Evolutionary conservation across 163 green algal genomes (phyloP).

Genomic region (Chlamydomonas reinhardtii): DNA sequence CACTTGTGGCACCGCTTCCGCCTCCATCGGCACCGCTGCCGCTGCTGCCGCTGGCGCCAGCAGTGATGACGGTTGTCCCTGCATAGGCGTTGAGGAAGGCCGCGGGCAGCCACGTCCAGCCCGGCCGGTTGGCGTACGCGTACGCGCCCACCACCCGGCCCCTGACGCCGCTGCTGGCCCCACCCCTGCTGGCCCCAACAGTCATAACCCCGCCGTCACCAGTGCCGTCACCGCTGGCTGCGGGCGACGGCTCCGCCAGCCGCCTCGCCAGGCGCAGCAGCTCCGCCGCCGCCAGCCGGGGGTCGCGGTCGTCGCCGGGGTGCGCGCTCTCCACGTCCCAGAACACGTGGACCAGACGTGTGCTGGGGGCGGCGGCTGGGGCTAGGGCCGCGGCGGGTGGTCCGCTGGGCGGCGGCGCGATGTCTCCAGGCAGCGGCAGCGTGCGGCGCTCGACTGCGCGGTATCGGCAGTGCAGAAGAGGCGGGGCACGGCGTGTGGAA

Average conservation of each 20-base stretch:
- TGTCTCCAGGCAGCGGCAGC: not conserved
- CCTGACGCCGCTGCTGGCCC: too few relatives aligned
- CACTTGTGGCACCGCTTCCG: too few relatives aligned
- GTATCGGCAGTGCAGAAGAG: not conserved
- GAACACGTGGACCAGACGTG: conserved; percentile 9
- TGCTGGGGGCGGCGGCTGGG: not conserved
- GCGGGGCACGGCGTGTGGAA: too few relatives aligned
- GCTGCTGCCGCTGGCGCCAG: not conserved
- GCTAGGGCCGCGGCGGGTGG: not conserved
- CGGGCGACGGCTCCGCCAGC: not conserved
- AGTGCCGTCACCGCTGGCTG: too few relatives aligned
- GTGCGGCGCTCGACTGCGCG: not conserved
- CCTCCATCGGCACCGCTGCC: not conserved
- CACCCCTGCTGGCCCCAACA: too few relatives aligned
- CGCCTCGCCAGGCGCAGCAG: conserved; percentile 1
- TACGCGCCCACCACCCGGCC: conserved; percentile 12
- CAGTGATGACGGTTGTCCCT: not conserved
- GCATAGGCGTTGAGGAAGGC: conserved; percentile 12
- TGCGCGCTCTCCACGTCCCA: conserved; percentile 41
- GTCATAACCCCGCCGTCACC: too few relatives aligned
- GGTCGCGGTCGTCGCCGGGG: conserved; percentile 17
- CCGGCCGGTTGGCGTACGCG: conserved; percentile 14
- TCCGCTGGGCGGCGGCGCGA: not conserved
- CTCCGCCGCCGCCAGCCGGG: conserved; percentile 26
- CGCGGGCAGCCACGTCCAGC: conserved; percentile 27